phyloP scores from a whole-genome alignment of 176 grass and related monocot genomes.

The Bromus sterilis region DNA sequence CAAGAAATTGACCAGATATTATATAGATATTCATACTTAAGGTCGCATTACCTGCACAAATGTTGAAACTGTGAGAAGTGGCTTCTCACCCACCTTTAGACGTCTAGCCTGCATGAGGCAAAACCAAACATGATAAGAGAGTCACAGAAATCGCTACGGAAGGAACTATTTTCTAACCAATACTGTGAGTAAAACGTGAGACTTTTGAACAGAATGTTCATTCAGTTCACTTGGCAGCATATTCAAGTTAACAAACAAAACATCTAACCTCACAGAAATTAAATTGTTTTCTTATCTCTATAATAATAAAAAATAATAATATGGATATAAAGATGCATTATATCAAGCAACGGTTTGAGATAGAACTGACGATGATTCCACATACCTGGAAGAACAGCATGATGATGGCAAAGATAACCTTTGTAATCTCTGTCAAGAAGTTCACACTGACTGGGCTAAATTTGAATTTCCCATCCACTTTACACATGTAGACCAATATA shows the following conservation, averaged over 20 bases:
- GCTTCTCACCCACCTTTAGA: conserved; percentile 79
- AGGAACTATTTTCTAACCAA: not conserved
- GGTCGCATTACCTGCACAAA: conserved; percentile 61
- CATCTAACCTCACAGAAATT: not conserved
- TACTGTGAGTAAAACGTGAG: not conserved
- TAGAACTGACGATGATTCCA: conserved; percentile 8
- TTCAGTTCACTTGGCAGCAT: not conserved
- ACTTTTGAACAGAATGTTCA: not conserved
- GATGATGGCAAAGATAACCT: conserved; percentile 73
- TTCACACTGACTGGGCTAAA: conserved; percentile 97
- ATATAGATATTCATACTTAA: not conserved
- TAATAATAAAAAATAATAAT: not conserved
- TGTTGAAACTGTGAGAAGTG: conserved; percentile 61
- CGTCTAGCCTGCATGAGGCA: conserved; percentile 51
- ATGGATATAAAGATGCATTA: not conserved
- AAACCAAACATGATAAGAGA: not conserved
- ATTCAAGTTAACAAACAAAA: not conserved
- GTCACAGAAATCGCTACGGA: conserved; percentile 10
- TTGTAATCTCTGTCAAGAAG: conserved; percentile 90
- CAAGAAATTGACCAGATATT: conserved; percentile 2
- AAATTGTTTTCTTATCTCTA: not conserved
- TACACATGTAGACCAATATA: conserved; percentile 91
- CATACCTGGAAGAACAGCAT: conserved; percentile 88
- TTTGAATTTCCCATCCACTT: conserved; percentile 92
- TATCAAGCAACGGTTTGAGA: not conserved